A percentile compares a stretch with the other conserved stretches of the same genome.
These are phyloP conservation scores for Teratosphaeria viscida DNA, from an alignment of 2,329 filamentous ascomycete genomes.

Conservation along the genomic window DNA sequence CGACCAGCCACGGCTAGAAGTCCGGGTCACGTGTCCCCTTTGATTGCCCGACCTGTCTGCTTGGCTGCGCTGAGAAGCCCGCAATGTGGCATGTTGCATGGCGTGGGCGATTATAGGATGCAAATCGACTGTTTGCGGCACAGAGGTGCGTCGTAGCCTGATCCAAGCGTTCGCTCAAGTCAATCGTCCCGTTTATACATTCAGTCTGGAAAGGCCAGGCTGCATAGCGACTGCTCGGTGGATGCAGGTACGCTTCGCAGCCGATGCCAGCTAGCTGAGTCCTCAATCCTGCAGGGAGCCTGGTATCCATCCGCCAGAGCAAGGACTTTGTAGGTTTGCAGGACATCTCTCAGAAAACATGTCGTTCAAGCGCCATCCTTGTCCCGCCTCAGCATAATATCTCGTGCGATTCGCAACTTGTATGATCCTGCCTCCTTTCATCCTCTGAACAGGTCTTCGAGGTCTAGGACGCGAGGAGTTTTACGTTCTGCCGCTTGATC, in stretches of 20 bases:
- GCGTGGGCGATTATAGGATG: neutral
- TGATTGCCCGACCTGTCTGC: neutral
- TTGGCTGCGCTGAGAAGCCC: neutral
- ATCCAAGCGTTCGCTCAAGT: too few species aligned
- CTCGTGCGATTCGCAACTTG: neutral
- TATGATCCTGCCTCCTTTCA: neutral
- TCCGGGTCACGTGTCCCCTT: neutral
- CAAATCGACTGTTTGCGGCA: neutral
- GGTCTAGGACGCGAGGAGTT: neutral
- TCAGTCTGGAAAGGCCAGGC: too few species aligned
- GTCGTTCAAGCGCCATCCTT: neutral
- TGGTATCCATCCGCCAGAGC: neutral
- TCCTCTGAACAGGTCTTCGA: neutral
- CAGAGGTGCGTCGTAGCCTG: neutral
- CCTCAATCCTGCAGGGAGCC: neutral
- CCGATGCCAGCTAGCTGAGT: neutral
- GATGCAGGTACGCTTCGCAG: neutral
- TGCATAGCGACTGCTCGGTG: too few species aligned
- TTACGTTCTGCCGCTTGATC: neutral
- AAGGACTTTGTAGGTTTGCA: neutral
- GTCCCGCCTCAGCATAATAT: neutral
- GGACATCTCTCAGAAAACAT: neutral
- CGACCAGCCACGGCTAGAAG: neutral
- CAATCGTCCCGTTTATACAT: too few species aligned
- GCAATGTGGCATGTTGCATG: neutral